A percentile compares a stretch with the other conserved stretches of the same genome.
Conservation (phyloP, 179 eudicot species). For the Patellifolia procumbens region DNA sequence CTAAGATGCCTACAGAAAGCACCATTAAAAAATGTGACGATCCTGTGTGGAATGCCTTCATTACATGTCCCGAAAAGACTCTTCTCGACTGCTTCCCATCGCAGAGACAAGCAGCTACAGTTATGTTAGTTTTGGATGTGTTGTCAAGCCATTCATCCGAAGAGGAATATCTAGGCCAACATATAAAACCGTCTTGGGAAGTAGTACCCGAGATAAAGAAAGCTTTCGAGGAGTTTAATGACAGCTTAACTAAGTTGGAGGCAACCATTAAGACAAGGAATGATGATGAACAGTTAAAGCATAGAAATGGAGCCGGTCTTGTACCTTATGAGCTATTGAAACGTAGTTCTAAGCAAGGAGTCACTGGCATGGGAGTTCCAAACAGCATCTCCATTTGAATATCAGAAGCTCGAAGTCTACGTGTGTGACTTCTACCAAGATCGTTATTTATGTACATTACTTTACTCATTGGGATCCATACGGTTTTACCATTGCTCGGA, state of each 20-base stretch:
- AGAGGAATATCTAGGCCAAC: slow-evolving; percentile 66
- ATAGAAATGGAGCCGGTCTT: slow-evolving; percentile 65
- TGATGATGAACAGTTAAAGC: slow-evolving; percentile 34
- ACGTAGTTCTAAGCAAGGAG: slow-evolving; percentile 60
- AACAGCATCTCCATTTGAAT: slow-evolving; percentile 66
- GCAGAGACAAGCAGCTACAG: slow-evolving; percentile 51
- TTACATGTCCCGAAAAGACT: slow-evolving; percentile 39
- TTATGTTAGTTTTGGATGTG: slow-evolving; percentile 60
- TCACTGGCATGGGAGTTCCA: slow-evolving; percentile 62
- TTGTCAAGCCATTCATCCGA: slow-evolving; percentile 63
- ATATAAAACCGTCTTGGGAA: slow-evolving; percentile 46
- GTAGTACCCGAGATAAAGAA: slow-evolving; percentile 42
- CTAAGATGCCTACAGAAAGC: slow-evolving; percentile 62
- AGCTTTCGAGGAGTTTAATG: slow-evolving; percentile 51
- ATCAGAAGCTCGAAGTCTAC: too few species aligned
- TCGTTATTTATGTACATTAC: too few species aligned
- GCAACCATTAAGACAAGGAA: slow-evolving; percentile 58
- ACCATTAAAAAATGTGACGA: too few species aligned
- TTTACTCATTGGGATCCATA: too few species aligned
- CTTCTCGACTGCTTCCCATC: slow-evolving; percentile 51
- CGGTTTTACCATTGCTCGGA: too few species aligned
- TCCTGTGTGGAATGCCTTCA: slow-evolving; percentile 35
- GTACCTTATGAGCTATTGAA: slow-evolving; percentile 65
- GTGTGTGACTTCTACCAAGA: too few species aligned
- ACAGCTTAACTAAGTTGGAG: slow-evolving; percentile 52